phyloP scores from a whole-genome alignment of 192 early-diverging fungal genomes.

The Jimgerdemannia flammicorona region DNA sequence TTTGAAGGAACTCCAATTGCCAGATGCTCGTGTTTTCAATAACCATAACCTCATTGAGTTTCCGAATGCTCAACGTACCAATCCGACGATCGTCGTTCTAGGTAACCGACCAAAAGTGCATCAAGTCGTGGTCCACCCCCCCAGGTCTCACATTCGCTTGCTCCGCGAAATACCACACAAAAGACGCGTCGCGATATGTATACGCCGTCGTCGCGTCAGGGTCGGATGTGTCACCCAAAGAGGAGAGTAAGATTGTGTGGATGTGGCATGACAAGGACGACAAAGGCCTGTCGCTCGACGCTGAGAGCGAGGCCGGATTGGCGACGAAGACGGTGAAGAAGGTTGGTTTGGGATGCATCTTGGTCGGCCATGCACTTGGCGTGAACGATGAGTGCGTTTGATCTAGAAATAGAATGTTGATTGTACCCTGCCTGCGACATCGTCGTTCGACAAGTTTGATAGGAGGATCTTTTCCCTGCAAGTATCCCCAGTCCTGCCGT shows the following conservation, averaged over 20 bases:
- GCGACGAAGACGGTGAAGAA: conserved; percentile 27
- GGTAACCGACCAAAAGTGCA: conserved; percentile 48
- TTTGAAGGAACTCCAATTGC: not conserved
- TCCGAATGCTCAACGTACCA: not conserved
- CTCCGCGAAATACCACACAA: conserved; percentile 8
- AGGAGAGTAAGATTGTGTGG: conserved; percentile 45
- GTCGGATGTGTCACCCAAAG: conserved; percentile 39
- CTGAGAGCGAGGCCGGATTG: conserved; percentile 13
- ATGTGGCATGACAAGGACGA: conserved; percentile 39
- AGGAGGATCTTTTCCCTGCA: conserved; percentile 38
- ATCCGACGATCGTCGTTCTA: conserved; percentile 33
- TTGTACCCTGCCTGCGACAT: not conserved
- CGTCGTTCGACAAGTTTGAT: conserved; percentile 35
- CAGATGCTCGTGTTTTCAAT: not conserved
- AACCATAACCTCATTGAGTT: not conserved
- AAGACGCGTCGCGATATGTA: conserved; percentile 26
- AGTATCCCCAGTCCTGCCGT: conserved; percentile 35
- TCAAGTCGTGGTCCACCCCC: conserved; percentile 36
- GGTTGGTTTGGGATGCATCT: conserved; percentile 18
- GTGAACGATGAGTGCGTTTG: no score
- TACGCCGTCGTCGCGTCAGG: conserved; percentile 47
- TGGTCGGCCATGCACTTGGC: conserved; percentile 16
- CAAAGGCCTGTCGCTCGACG: not conserved
- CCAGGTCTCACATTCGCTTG: conserved; percentile 43
- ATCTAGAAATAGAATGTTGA: no score